Base-by-base conservation (phyloP, 495 filamentous ascomycete genomes). In the Penicillium lividum region DNA sequence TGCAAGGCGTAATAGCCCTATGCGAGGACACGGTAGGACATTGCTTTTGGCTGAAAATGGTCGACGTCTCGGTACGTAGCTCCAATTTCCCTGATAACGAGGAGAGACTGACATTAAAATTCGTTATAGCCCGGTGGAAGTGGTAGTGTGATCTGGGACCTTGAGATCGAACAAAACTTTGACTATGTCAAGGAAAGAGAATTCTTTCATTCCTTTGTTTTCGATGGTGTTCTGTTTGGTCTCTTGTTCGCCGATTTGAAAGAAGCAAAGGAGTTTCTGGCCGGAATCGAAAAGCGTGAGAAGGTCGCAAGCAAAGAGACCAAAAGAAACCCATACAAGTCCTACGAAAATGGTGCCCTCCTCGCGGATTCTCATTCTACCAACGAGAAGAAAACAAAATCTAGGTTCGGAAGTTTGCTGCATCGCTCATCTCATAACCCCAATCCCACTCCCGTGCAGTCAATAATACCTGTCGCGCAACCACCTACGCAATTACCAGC, bases 81-180 rank as follows among this genome's bases (percentile, higher is more conserved):
- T 46, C 36, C 11, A 29, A 47, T 13, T 10, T 16, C 10, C 40
- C 13, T 22, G 29, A 51, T 10, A 33, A 15, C 8, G 34, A 54
- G 49, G 33, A 53, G 43, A 50, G 16, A 29, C 5, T 30, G 31
- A 70, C 59, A 31, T 53, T 38, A 34, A 28, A 40, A 46, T 58
- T 22, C 64, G 55, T 33, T 56, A 47, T 51, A 96, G 91, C 82
- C 89, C 34, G 79, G 89, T 46, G 86, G 85, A 71, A 84, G 88
- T 64, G 94, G 95, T 49, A 94, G 94, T 49, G 95, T 98, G 28
- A 88, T 98, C 63, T 98, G 94, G 94, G 94, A 98, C 68, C 92
- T 97, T 75, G 94, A 98, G 72, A 88, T 98, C 63, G 98, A 93
- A 71, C 92, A 98, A 53, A 88, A 85, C 46, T 98, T 96, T 78